A percentile compares a stretch with the other conserved stretches of the same genome.
Conservation (phyloP, 2,329 filamentous ascomycete species). For the Penicillium capsulatum region DNA sequence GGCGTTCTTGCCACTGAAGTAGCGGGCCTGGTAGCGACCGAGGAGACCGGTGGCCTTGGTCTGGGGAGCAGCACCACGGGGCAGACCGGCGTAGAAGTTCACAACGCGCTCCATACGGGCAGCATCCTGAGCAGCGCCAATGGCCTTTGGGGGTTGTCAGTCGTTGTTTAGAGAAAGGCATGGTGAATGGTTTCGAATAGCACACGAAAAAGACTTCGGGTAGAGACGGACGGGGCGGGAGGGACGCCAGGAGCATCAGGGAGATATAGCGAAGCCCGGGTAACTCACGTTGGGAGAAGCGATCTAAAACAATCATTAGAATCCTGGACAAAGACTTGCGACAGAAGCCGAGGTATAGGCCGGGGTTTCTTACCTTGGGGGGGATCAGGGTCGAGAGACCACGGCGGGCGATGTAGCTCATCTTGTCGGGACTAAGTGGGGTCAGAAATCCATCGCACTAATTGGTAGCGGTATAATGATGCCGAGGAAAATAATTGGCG, state of each 20-base stretch:
- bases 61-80: constrained; percentile 83
- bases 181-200: constrained; percentile 11
- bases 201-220: constrained; percentile 25
- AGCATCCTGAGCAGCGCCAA: constrained; percentile 92
- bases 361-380: constrained; percentile 70
- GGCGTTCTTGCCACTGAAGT: constrained; percentile 87
- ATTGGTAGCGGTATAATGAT: constrained; percentile 2
- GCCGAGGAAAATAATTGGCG: background rate
- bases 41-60: constrained; percentile 75
- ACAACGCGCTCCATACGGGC: constrained; percentile 97
- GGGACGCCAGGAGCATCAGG: constrained; percentile 11
- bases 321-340: constrained; percentile 18
- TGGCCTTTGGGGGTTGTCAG: constrained; percentile 61
- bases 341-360: constrained; percentile 12
- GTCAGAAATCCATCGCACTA: constrained; percentile 26
- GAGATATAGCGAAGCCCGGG: constrained; percentile 5
- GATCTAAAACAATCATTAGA: constrained; percentile 40
- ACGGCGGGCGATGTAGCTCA: constrained; percentile 89
- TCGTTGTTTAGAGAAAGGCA: constrained; percentile 8
- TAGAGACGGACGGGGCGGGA: constrained; percentile 12
- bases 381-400: constrained; percentile 97
- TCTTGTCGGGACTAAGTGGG: constrained; percentile 52
- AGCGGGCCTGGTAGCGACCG: constrained; percentile 76
- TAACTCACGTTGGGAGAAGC: constrained; percentile 40
- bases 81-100: constrained; percentile 97